Base-by-base conservation (phyloP, 2,329 filamentous ascomycete genomes). In the Madurella mycetomatis region DNA sequence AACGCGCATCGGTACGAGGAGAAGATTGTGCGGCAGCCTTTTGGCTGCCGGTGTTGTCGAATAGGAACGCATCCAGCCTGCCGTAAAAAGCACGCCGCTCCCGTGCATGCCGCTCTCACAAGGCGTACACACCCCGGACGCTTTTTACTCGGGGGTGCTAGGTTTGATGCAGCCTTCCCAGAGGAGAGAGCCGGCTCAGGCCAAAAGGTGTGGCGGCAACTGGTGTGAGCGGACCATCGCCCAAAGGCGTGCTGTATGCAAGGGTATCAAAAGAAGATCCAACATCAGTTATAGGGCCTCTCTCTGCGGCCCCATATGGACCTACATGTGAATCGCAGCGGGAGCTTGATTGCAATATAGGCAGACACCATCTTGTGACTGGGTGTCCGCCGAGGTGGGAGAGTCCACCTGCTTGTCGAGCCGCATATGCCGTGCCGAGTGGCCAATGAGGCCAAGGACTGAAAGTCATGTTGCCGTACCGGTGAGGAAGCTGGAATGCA, bases 311-410 rank as follows among this genome's bases (percentile, higher is more conserved):
- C 45, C 48, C 48, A 55, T 54, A 37, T 54, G 52, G 46, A 44
- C 49, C 9, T 40, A 41, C 48, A 45, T 54, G 48, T 46, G 45
- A 49, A 55, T 41, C 16, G 47, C 54, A 49, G 56, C 59, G 54
- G 60, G 59, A 58, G 49, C 50, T 53, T 55, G 40, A 64, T 62
- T 62, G 60, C 56, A 59, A 60, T 61, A 55, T 59, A 51, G 47
- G 45, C 32, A 48, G 30, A 53, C 60, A 54, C 59, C 51, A 59
- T 51, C 59, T 54, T 53, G 51, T 64, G 54, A 61, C 55, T 58
- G 49, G 52, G 51, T 56, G 55, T 49, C 61, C 58, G 55, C 41
- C 48, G 44, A 40, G 58, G 51, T 60, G 60, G 61, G 57, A 59
- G 43, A 41, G 52, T 49, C 51, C 47, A 45, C 51, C 48, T 54